These are phyloP conservation scores for Cordyceps cateniannulata DNA, from an alignment of 2,329 filamentous ascomycete species.

Conservation along the genomic window DNA sequence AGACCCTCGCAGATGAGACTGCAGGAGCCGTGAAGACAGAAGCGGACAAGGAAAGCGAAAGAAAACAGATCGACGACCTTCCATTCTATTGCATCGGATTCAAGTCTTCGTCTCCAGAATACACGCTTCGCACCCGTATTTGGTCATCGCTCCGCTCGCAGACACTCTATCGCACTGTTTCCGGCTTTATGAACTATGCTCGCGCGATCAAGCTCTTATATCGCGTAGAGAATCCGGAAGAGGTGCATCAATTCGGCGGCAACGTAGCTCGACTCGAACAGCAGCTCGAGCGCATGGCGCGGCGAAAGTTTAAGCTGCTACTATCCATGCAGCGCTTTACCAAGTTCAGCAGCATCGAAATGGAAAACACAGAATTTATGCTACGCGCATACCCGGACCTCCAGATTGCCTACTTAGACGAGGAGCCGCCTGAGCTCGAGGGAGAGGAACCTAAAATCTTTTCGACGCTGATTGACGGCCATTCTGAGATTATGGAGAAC, in stretches of 20 bases:
- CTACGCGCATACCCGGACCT: constrained; percentile 95
- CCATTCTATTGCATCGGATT: constrained; percentile 99
- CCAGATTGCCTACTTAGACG: constrained; percentile 95
- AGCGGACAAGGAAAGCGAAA: constrained; percentile 55
- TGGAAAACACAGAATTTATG: constrained; percentile 97
- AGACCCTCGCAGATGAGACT: constrained; percentile 87
- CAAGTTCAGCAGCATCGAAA: constrained; percentile 99
- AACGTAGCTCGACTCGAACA: constrained; percentile 98
- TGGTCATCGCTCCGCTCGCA: constrained; percentile 98
- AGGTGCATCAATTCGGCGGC: constrained; percentile 93
- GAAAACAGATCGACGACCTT: constrained; percentile 98
- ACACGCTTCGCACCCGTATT: constrained; percentile 93
- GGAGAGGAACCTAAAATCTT: constrained; percentile 93
- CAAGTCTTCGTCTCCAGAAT: constrained; percentile 97
- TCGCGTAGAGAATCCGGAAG: constrained; percentile 96
- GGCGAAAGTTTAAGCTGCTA: constrained; percentile 96
- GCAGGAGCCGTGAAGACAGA: constrained; percentile 59
- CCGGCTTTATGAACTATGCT: constrained; percentile 99
- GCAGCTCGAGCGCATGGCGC: constrained; percentile 95
- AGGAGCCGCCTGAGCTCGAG: constrained; percentile 81
- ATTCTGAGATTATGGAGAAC: constrained; percentile 97
- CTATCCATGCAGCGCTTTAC: constrained; percentile 99
- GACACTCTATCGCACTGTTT: constrained; percentile 95
- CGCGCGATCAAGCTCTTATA: constrained; percentile 97
- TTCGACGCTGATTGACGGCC: constrained; percentile 91